Base-by-base conservation (phyloP, 495 filamentous ascomycete genomes). In the Aspergillus homomorphus region DNA sequence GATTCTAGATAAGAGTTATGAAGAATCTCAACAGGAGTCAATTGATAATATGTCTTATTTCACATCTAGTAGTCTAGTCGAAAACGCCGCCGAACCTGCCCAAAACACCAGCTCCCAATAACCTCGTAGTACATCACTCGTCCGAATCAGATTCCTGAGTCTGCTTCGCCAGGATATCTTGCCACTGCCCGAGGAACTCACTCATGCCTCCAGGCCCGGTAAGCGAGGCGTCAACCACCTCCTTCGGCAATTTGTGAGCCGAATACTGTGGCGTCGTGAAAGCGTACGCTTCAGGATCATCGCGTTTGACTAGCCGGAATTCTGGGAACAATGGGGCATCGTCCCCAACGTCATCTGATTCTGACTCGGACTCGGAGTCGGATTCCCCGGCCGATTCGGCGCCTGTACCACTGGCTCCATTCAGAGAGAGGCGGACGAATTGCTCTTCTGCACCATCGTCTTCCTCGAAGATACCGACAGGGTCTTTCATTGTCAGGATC, bases 181-280 rank as follows among this genome's bases (percentile, higher is more conserved):
- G 88, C 94, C 94, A 98, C 66, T 88, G 81, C 58, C 82, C 80
- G 65, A 92, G 86, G 75, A 97, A 96, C 72, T 96, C 92, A 56
- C 85, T 82, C 80, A 98, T 84, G 2, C 94, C 94, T 12, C 78
- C 78, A 14, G 69, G 66, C 4, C 75, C 76, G 1, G 83, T 83
- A 51, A 87, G 67, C 48, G 89, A 88, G 1, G 94, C 94, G 66
- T 98, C 92, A 19, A 98, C 94, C 20, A 99, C 89, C 53, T 99
- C 94, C 69, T 84, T 89, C 7, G 94, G 94, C 61, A 99, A 69
- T 73, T 99, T 99, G 68, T 96, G 93, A 30, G 94, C 92, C 60
- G 91, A 95, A 68, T 95, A 98, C 71, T 93, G 89, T 16, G 90
- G 82, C 10, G 90, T 89, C 42, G 76, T 85, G 70, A 97, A 96